Evolutionary conservation across 768 basidiomycete species (phyloP), one percentile per base, ranked within the genome.

Genomic region (Phanerodontia chrysosporium): DNA sequence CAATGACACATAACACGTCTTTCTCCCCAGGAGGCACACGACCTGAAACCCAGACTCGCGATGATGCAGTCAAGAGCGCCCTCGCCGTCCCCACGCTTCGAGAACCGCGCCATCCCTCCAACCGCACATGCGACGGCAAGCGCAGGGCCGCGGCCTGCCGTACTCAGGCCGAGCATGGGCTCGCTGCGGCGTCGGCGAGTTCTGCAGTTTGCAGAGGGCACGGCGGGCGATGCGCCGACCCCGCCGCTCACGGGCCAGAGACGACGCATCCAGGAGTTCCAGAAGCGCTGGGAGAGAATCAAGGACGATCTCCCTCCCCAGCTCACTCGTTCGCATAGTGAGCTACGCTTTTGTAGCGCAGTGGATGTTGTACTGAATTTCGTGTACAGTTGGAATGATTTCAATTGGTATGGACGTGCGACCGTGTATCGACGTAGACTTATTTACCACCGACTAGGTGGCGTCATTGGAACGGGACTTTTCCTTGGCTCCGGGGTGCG

Each of bases 381-480:
- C 7, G 1, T 21, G 36, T 24, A n/a, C 48, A 69, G 68, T 69
- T 22, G 66, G 68, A 16, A 69, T 69, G 68, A 69, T 69, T 10
- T 69, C 68, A 4, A 66, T 69, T 4, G 67, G 67, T 66, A 3
- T n/a, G n/a, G n/a, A n/a, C n/a, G n/a, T n/a, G n/a, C n/a, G n/a
- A n/a, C n/a, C n/a, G n/a, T n/a, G n/a, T n/a, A n/a, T n/a, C n/a
- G n/a, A n/a, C n/a, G n/a, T n/a, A n/a, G n/a, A n/a, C n/a, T n/a
- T n/a, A n/a, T n/a, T n/a, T n/a, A n/a, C n/a, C n/a, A n/a, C n/a
- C n/a, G n/a, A 16, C 51, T 61, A 65, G 70, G 70, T 14, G 73
- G 73, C 13, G 69, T 72, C 5, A 72, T 74, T 46, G 74, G 76
- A 13, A 75, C 74, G 2, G 76, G 78, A 49, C 67, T 79, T 16